Conservation (phyloP, 2,329 filamentous ascomycete genomes). For the Tothia fuscella region DNA sequence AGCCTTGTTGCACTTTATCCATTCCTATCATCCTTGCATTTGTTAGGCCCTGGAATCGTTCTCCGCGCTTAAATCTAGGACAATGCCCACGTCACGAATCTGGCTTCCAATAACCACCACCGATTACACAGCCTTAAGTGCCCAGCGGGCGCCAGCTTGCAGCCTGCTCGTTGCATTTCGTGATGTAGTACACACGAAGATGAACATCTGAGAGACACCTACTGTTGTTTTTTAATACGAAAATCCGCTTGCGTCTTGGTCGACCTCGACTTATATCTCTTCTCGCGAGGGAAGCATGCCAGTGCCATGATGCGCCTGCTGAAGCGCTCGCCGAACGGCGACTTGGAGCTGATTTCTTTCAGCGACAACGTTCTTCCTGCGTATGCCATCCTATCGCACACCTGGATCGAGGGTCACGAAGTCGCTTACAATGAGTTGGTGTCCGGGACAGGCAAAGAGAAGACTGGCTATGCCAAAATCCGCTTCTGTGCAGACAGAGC, state of each 20-base stretch:
- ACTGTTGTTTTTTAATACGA: constrained; percentile 5
- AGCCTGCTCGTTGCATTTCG: constrained; percentile 13
- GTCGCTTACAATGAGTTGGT: constrained; percentile 9
- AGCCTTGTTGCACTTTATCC: too few species aligned
- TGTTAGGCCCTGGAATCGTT: too few species aligned
- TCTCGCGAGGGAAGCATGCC: constrained; percentile 6
- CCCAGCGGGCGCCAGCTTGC: not conserved
- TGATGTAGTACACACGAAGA: constrained; percentile 1
- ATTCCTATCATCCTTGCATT: too few species aligned
- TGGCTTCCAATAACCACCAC: constrained; percentile 2
- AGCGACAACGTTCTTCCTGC: constrained; percentile 2
- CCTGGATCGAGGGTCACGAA: constrained; percentile 16
- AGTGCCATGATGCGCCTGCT: constrained; percentile 15
- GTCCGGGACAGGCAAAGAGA: constrained; percentile 7
- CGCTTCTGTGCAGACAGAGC: constrained; percentile 11
- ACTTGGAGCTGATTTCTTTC: constrained; percentile 14
- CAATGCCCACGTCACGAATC: too few species aligned
- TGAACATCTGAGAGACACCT: constrained; percentile 5
- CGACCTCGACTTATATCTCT: constrained; percentile 10
- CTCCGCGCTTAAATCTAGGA: too few species aligned
- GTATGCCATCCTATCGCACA: constrained; percentile 18
- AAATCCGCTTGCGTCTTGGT: constrained; percentile 9
- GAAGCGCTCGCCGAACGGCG: constrained; percentile 12
- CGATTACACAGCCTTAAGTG: constrained; percentile 4
- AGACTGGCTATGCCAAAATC: constrained; percentile 9